Base-by-base conservation (phyloP, 805 yeast genomes). In the Wickerhamiella azyma region DNA sequence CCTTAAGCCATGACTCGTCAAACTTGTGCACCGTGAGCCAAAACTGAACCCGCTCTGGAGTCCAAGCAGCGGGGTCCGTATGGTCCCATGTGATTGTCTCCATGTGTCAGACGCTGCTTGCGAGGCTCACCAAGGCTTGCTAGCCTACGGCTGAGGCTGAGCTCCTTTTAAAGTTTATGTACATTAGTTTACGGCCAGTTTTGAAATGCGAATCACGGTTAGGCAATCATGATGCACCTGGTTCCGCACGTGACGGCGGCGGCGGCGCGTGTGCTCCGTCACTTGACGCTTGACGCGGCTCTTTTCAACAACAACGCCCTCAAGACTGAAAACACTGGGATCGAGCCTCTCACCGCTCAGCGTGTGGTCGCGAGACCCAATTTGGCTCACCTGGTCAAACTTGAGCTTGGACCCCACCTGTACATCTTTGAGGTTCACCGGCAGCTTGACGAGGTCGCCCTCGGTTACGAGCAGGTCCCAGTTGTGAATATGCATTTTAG, bases 321-420 rank as follows among this genome's bases (percentile, higher is more conserved):
- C 77, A 53, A 88, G 68, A 3, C 74, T 64, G 60, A 72, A 80
- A 3, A 78, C 61, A 1, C 66, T 53, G 11, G 75, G 69, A 52
- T 75, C 75, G 42, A 81, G 66, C 37, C 60, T 54, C 42, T 68
- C 65, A 41, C 75, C 78, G 44, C 74, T 69, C 48, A 74, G 71
- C 10, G 86, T 85, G 66, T 74, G 82, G 59, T 85, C 81, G 41
- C 94, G 78, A 8, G 94, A 79, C 2, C 98, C 98, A 26, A 92
- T 64, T 9, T 85, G 78, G 13, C 80, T 74, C 30, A 89, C 86
- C 55, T 85, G 79, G 51, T 75, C 76, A 59, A 92, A 72, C 41
- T 70, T 66, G 43, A 92, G 67, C n/a, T 70, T 69, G 62, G 88
- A 96, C 16, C 99, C 98, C 3, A 89, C 79, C 44, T 77, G 71